These are phyloP conservation scores for Zychaea mexicana DNA, from an alignment of 371 early-diverging fungal species.

Conservation along the genomic window DNA sequence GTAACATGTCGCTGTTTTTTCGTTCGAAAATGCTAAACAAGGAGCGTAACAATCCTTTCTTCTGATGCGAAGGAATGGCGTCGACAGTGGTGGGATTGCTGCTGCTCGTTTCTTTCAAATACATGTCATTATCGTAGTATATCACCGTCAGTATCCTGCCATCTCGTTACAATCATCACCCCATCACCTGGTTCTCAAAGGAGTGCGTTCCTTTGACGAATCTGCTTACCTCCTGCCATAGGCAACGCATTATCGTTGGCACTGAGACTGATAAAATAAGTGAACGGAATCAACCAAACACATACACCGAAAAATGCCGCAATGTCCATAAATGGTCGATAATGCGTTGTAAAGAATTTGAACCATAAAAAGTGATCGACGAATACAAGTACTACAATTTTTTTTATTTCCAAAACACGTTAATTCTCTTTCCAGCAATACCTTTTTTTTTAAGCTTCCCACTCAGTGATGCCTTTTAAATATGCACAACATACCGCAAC, in stretches of 20 bases:
- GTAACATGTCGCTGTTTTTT: slow-evolving; percentile 5
- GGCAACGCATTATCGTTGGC: slow-evolving; percentile 88
- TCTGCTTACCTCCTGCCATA: slow-evolving; percentile 16
- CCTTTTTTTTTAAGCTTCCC: neutral
- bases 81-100: slow-evolving; percentile 17
- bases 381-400: slow-evolving; percentile 67
- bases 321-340: slow-evolving; percentile 73
- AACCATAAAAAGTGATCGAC: slow-evolving; percentile 89
- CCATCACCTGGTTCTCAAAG: too few relatives aligned
- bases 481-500: slow-evolving; percentile 60
- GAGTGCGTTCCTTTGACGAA: neutral
- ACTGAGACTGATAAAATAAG: slow-evolving; percentile 84
- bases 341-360: slow-evolving; percentile 71
- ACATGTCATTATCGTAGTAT: neutral
- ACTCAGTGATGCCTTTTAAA: neutral
- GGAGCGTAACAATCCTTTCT: slow-evolving; percentile 21
- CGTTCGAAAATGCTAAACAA: slow-evolving; percentile 15
- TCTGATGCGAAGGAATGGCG: slow-evolving; percentile 19
- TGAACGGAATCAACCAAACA: slow-evolving; percentile 88
- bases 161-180: neutral
- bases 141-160: neutral
- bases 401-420: neutral
- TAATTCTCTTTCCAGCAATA: too few relatives aligned
- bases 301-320: slow-evolving; percentile 87
- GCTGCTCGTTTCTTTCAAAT: slow-evolving; percentile 1